Evolutionary conservation across 2,329 filamentous ascomycete genomes (phyloP).

Genomic region (Diaporthe nobilis): DNA sequence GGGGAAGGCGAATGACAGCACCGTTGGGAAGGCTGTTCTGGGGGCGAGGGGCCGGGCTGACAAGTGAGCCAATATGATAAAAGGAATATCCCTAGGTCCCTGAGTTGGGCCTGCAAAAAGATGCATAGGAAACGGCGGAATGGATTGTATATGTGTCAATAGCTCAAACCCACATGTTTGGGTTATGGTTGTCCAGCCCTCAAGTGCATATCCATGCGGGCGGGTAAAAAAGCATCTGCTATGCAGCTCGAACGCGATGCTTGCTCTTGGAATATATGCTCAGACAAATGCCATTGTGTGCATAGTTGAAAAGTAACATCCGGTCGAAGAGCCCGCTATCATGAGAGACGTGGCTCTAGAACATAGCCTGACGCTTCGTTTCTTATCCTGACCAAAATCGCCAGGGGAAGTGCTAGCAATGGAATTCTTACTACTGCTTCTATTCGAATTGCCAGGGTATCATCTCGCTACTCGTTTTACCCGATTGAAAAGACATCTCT

Average conservation of each 20-base stretch:
- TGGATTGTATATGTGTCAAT: neutral
- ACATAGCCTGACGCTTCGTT: neutral
- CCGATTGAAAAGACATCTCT: neutral
- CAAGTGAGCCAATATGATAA: neutral
- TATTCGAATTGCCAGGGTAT: neutral
- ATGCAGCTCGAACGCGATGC: neutral
- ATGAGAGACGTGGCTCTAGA: neutral
- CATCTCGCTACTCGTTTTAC: neutral
- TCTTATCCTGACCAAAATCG: too few species aligned
- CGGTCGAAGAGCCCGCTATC: too few species aligned
- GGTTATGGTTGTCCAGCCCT: too few species aligned
- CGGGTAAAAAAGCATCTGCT: neutral
- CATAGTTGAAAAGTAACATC: too few species aligned
- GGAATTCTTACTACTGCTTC: neutral
- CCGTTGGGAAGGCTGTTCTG: slow-evolving; percentile 76
- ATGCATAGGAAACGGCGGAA: neutral
- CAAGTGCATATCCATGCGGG: too few species aligned
- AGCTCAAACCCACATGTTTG: neutral
- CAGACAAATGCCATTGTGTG: neutral
- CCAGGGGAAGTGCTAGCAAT: neutral
- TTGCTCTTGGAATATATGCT: neutral
- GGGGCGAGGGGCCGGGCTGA: slow-evolving; percentile 56
- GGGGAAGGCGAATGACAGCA: slow-evolving; percentile 74
- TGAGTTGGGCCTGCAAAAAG: neutral
- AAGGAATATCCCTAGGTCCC: neutral